Evolutionary conservation across 805 yeast species (phyloP), one percentile per base, ranked within the genome.

Genomic region (Ogataea pini): DNA sequence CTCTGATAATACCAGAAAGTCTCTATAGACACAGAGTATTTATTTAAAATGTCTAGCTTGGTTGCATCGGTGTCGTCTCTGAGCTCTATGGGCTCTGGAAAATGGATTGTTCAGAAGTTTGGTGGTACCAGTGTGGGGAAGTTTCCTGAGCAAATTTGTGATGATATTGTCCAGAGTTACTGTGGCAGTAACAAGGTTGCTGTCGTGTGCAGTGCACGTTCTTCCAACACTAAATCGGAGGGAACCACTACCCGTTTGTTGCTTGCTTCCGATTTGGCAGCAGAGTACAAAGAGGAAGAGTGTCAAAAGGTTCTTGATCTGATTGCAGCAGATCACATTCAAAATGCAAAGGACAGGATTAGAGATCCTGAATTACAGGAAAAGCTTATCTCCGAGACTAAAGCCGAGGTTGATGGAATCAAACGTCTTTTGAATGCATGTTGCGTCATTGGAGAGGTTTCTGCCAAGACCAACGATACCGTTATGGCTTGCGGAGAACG

Each of bases 101-200:
- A 79, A 14, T 85, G 92, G 91, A 67, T 86, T 3, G 86, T 94
- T 6, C 99, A 94, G 68, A 94, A 94, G 69, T 94, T 89, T 62
- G 99, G 99, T 42, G 99, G 99, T 46, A 94, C 99, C 13, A 84
- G 94, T 40, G 97, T 94, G 27, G 99, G 99, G 18, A 94, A 94
- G 66, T 91, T 94, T 67, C 88, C 97, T 8, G 82, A 78, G 44
- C 79, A 85, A 55, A 94, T 94, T 47, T 90, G 89, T 22, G 86
- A 86, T 50, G 88, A 89, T 56, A 89, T 94, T 42, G 87, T 94
- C 41, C 82, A 81, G 61, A 79, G 74, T 19, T 89, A 82, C 63
- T 72, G 82, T 29, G 69, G 77, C 33, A 70, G 71, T 40, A 76
- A 76, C 56, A 77, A 85, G 47, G 96, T 91, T 13, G 97, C 96